Evolutionary conservation across 345 rosid species (phyloP).

Genomic region (Pugionium dolabratum): DNA sequence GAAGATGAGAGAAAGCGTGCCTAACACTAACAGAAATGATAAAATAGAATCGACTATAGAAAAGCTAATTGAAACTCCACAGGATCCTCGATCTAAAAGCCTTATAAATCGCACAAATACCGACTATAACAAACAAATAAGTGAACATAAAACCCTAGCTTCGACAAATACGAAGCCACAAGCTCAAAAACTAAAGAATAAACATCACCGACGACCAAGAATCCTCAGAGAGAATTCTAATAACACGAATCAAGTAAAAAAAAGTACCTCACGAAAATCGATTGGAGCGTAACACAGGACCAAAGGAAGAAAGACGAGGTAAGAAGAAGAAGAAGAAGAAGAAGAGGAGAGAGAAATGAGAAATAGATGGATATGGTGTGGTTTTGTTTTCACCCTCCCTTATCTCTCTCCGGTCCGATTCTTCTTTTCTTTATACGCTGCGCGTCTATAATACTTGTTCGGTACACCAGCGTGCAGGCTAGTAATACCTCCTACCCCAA

Average conservation of each 20-base stretch:
- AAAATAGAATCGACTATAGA: constrained; percentile 20
- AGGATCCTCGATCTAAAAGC: constrained; percentile 13
- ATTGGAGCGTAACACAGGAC: constrained; percentile 28
- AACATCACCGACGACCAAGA: constrained; percentile 19
- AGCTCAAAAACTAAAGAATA: constrained; percentile 24
- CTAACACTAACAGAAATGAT: constrained; percentile 14
- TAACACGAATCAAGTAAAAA: neutral
- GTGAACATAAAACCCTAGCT: constrained; percentile 33
- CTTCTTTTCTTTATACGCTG: constrained; percentile 33
- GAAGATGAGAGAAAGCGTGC: neutral
- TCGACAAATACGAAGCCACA: neutral
- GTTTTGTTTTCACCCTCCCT: constrained; percentile 30
- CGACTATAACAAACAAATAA: constrained; percentile 5
- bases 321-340: constrained; percentile 8
- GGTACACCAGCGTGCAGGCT: constrained; percentile 34
- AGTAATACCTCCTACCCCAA: constrained; percentile 15
- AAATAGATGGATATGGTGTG: constrained; percentile 35
- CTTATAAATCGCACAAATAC: neutral
- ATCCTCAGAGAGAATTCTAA: neutral
- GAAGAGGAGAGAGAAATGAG: constrained; percentile 25
- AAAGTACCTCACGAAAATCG: constrained; percentile 27
- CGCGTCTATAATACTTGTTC: constrained; percentile 19
- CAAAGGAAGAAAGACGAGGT: constrained; percentile 6
- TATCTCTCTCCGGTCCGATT: constrained; percentile 34
- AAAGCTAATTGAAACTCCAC: neutral